Conservation (phyloP, 352 stramenopile species). For the Plasmopara halstedii region DNA sequence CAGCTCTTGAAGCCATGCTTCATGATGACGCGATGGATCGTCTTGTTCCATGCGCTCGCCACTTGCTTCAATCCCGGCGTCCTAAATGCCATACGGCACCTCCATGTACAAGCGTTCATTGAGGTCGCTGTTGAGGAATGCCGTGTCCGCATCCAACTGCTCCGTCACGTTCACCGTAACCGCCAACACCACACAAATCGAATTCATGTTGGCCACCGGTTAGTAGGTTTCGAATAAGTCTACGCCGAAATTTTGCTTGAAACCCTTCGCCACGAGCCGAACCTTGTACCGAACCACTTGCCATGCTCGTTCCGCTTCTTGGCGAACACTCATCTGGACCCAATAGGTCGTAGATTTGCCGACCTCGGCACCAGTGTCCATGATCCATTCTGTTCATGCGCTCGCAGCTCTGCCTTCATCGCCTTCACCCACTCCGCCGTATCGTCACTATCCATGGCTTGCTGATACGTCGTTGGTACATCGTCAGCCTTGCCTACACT, state of each 20-base stretch:
- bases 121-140: background rate
- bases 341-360: background rate
- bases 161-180: background rate
- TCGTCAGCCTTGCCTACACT: constrained; percentile 1
- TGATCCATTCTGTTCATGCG: background rate
- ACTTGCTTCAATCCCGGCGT: background rate
- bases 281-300: background rate
- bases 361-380: background rate
- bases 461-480: constrained; percentile 1
- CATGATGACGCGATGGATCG: background rate
- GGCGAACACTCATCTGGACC: background rate
- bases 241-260: background rate
- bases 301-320: background rate
- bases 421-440: constrained; percentile 1
- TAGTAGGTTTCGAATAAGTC: background rate
- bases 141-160: constrained; percentile 3
- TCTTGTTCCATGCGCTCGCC: background rate
- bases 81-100: background rate
- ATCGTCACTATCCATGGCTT: constrained; percentile 4
- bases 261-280: background rate
- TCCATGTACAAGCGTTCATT: background rate
- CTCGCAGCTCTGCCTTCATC: constrained; percentile 3
- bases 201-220: background rate
- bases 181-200: background rate
- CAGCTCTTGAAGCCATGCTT: background rate